Base-by-base conservation (phyloP, 306 rosid species). In the Carpinus viminea region DNA sequence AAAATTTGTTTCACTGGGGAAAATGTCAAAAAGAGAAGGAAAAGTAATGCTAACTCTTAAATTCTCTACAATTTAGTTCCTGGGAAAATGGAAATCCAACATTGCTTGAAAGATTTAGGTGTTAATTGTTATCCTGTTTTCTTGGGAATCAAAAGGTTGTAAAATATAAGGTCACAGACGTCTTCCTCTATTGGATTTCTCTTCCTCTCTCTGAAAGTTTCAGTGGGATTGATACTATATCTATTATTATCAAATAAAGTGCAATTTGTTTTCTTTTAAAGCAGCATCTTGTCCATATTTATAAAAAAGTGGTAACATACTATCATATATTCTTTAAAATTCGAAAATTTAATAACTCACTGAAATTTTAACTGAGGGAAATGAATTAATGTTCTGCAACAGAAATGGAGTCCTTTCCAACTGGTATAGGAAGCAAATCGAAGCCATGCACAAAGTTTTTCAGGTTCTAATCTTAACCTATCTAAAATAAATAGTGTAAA, bases 361-460 rank as follows among this genome's bases (percentile, higher is more conserved):
- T 82, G 82, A 47, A 88, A 76, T 78, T 70, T 81, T 79, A 91
- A 91, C 98, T 88, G 88, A 88, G 93, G 74, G 79, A 84, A 89
- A 84, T 86, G 82, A 93, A 93, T 90, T 91, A 93, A 93, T 93
- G 92, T 87, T 89, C 85, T 91, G 88, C 83, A 90, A 93, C 97
- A 93, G 98, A 93, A 93, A 76, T 55, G 96, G 96, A 91, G 86
- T 86, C 93, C 85, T 85, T 86, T 84, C 61, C 90, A 86, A 74
- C 90, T 91, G 96, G 97, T 91, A 83, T 90, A 90, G 98, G 96
- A 91, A 93, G 97, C 98, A 91, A 93, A 91, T 87, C 88, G 89
- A 93, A 89, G 96, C 98, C 98, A 81, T 93, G 98, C 97, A 91
- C 97, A 90, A 93, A 93, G 98, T 93, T 93, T 93, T 93, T 93